These are phyloP conservation scores for Diutina mesorugosa DNA, from an alignment of 1,139 yeast species.

Conservation along the genomic window DNA sequence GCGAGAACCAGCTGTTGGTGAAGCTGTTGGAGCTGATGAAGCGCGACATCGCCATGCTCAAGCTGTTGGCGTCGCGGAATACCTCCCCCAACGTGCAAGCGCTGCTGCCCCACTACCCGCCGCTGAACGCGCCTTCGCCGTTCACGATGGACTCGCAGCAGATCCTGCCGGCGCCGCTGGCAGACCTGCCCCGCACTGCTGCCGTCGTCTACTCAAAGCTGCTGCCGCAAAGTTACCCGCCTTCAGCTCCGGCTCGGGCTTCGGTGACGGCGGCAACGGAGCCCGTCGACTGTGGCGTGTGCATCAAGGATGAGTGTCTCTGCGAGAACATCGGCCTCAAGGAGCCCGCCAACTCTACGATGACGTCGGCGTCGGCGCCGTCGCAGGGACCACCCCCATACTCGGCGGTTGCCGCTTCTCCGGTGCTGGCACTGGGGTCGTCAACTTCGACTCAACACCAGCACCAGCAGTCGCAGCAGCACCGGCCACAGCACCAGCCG, in stretches of 20 bases:
- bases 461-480: neutral
- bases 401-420: neutral
- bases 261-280: constrained; percentile 1
- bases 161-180: constrained; percentile 44
- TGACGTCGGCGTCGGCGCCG: neutral
- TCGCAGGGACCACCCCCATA: neutral
- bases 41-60: neutral
- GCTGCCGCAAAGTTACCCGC: neutral
- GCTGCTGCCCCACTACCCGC: neutral
- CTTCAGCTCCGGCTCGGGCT: constrained; percentile 3
- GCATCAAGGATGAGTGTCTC: constrained; percentile 56
- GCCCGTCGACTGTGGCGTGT: constrained; percentile 43
- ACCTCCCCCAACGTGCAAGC: neutral
- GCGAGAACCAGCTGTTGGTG: neutral
- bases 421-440: neutral
- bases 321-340: constrained; percentile 57
- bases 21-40: constrained; percentile 1
- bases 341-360: constrained; percentile 3
- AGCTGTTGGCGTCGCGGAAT: neutral
- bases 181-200: constrained; percentile 27
- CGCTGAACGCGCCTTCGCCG: neutral
- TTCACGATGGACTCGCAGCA: constrained; percentile 14
- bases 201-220: neutral
- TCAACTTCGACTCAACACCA: neutral
- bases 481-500: neutral